phyloP scores from a whole-genome alignment of 2,329 filamentous ascomycete genomes.

The Epichloe sibirici region DNA sequence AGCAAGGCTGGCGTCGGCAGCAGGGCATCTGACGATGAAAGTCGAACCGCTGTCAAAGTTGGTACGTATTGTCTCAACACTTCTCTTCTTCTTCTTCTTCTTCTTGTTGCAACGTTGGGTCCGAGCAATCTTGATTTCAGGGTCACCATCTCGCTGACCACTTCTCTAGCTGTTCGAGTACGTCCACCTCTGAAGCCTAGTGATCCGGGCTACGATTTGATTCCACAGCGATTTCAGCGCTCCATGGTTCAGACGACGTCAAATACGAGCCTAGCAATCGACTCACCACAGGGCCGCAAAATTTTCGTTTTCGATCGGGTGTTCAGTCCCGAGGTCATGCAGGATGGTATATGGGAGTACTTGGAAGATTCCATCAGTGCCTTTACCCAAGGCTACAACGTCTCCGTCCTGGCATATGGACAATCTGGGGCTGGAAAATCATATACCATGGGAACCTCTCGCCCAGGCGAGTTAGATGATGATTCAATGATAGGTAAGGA shows the following conservation, averaged over 20 bases:
- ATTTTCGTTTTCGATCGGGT: constrained; percentile 95
- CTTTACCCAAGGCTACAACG: constrained; percentile 95
- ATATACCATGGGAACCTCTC: constrained; percentile 96
- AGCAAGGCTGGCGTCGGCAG: constrained; percentile 68
- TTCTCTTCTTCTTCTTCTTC: too few relatives aligned
- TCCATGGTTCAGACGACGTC: constrained; percentile 86
- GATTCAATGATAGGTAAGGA: constrained; percentile 59
- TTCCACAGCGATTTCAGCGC: constrained; percentile 88
- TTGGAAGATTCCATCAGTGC: constrained; percentile 78
- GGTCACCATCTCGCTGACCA: neutral
- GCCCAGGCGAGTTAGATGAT: constrained; percentile 64
- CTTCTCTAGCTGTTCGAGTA: constrained; percentile 66
- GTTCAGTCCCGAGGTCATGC: constrained; percentile 69
- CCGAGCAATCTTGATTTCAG: neutral
- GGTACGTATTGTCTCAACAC: constrained; percentile 43
- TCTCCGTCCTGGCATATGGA: constrained; percentile 90
- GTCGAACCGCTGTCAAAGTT: constrained; percentile 87
- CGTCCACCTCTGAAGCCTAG: constrained; percentile 71
- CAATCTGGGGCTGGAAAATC: constrained; percentile 97
- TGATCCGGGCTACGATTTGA: constrained; percentile 88
- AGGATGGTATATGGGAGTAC: constrained; percentile 92
- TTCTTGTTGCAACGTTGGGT: neutral
- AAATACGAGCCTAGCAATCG: constrained; percentile 73
- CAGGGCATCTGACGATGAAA: constrained; percentile 79
- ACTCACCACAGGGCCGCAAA: constrained; percentile 84